A percentile compares a stretch with the other conserved stretches of the same genome.
phyloP scores from a whole-genome alignment of 2,329 filamentous ascomycete species.

The Aurifilum marmelostoma region DNA sequence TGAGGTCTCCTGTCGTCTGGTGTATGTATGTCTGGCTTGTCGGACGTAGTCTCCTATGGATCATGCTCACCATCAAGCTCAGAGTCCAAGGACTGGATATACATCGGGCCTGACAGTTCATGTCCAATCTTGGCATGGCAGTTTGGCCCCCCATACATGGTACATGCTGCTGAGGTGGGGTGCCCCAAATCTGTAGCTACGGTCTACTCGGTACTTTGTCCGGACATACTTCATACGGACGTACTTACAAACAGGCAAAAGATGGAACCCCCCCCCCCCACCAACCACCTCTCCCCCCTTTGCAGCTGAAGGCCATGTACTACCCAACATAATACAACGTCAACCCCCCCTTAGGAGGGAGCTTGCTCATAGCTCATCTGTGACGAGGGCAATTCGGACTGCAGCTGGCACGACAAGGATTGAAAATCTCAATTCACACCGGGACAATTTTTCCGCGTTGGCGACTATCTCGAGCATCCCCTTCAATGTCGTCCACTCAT shows the following conservation, averaged over 20 bases:
- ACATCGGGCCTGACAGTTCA: not conserved
- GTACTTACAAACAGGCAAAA: not conserved
- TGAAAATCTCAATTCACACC: not conserved
- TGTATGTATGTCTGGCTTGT: no score
- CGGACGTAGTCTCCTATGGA: not conserved
- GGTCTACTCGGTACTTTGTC: not conserved
- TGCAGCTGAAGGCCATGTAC: constrained; percentile 1
- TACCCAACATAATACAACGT: not conserved
- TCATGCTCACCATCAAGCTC: not conserved
- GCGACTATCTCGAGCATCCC: not conserved
- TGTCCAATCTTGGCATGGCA: not conserved
- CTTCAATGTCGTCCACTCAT: not conserved
- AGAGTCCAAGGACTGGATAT: not conserved
- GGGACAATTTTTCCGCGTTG: not conserved
- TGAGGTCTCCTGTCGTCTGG: no score
- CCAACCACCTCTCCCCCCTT: not conserved
- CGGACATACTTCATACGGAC: no score
- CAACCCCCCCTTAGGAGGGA: not conserved
- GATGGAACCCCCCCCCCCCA: no score
- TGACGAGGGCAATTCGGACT: not conserved
- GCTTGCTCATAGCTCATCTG: not conserved
- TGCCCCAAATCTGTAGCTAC: not conserved
- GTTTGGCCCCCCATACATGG: not conserved
- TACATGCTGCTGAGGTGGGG: not conserved
- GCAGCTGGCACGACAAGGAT: not conserved